These are phyloP conservation scores for Alternaria sp. DNA, from an alignment of 2,329 filamentous ascomycete genomes.

Conservation along the genomic window DNA sequence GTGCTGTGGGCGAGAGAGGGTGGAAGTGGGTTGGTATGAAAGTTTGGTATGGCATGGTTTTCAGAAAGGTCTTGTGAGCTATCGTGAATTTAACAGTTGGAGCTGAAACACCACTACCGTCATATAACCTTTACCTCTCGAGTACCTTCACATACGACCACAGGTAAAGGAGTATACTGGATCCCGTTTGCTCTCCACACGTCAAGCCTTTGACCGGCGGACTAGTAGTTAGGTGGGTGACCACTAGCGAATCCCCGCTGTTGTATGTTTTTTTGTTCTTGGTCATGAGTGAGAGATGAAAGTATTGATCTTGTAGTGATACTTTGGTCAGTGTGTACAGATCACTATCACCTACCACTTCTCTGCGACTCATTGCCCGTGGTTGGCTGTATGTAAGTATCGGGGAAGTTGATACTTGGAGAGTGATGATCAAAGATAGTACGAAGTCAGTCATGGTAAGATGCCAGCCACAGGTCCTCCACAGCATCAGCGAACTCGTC, in stretches of 20 bases:
- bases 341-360: background rate
- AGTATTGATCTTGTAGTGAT: background rate
- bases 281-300: background rate
- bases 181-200: background rate
- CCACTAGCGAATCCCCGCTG: background rate
- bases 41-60: slow-evolving; percentile 52
- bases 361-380: no score
- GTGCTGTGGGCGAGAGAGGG: slow-evolving; percentile 45
- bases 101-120: background rate
- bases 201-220: background rate
- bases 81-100: background rate
- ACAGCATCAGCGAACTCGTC: no score
- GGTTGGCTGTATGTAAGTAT: no score
- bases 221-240: slow-evolving; percentile 1
- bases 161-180: background rate
- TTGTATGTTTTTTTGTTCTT: background rate
- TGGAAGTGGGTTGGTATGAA: slow-evolving; percentile 53
- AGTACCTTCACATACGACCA: background rate
- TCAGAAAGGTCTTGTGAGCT: slow-evolving; percentile 24
- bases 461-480: no score
- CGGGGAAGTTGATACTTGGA: no score
- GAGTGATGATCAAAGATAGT: no score
- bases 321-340: background rate
- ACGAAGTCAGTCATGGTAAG: no score
- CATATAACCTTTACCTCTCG: background rate